Evolutionary conservation across 2,329 filamentous ascomycete genomes (phyloP), one percentile per base, ranked within the genome.

Genomic region (Hymenoscyphus infarciens): DNA sequence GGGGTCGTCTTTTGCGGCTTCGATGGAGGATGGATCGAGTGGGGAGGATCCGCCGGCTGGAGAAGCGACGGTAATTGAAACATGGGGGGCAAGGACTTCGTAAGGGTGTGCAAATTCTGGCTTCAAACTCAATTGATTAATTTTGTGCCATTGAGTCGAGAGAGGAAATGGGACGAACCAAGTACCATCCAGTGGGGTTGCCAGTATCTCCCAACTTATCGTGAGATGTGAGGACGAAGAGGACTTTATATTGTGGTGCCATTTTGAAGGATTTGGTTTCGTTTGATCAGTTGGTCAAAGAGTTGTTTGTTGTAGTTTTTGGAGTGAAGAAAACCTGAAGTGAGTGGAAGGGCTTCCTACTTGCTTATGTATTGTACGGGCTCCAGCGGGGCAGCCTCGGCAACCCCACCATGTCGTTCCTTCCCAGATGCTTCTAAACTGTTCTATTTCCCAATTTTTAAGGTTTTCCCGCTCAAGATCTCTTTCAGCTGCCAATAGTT

Each of bases 181-280:
- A 72, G 66, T 80, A 84, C 82, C 82, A 84, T 56, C 82, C 82
- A 0, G 81, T 83, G 13, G 78, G 79, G 66, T 80, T 77, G 16
- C 66, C 71, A 6, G 68, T 67, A 42, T 68, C 56, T 15, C 70
- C 71, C 67, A 74, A 56, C 42, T 70, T 61, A 25, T 63, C 63
- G 39, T 73, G 71, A 53, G 81, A 84, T 49, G 79, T 81, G 31
- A 84, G 78, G 27, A 84, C 79, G 69, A 83, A 73, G 71, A 84
- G 80, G 49, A 83, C 75, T 67, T 81, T 82, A 3, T 27, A 27
- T 49, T 49, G 42, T 45, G 81, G 80, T 57, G 64, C 52, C 61
- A 63, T 56, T 13, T 54, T 56, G 42, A 31, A 22, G n/a, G n/a
- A 35, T 53, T 33, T 49, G n/a, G n/a, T 49, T 22, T 19, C n/a